phyloP scores from a whole-genome alignment of 495 filamentous ascomycete species.

The Copromyces sp. region DNA sequence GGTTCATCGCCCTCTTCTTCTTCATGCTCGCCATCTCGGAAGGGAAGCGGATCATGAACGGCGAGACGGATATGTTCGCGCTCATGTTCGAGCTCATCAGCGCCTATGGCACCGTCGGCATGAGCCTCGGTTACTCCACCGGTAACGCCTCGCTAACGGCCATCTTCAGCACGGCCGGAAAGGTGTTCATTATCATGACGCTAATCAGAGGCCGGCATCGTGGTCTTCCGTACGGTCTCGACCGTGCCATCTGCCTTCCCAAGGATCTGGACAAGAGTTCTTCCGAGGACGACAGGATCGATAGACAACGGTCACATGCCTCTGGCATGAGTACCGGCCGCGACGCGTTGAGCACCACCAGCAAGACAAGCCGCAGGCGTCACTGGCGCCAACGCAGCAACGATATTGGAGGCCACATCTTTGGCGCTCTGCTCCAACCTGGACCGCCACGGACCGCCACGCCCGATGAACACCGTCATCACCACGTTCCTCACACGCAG shows the following conservation, averaged over 20 bases:
- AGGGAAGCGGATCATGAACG: constrained; percentile 41
- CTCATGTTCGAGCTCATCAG: constrained; percentile 86
- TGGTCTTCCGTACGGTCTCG: constrained; percentile 83
- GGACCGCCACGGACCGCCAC: constrained; percentile 20
- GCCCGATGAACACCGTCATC: not conserved
- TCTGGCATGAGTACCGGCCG: constrained; percentile 26
- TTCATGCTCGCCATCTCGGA: constrained; percentile 85
- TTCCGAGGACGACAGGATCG: constrained; percentile 46
- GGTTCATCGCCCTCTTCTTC: constrained; percentile 83
- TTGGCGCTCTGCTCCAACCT: constrained; percentile 29
- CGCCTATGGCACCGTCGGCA: constrained; percentile 89
- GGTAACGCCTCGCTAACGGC: constrained; percentile 69
- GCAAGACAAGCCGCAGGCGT: constrained; percentile 13
- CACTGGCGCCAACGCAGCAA: constrained; percentile 19
- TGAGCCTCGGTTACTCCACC: constrained; percentile 70
- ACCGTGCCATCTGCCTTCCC: constrained; percentile 79
- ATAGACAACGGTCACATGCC: constrained; percentile 44
- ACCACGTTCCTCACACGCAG: constrained; percentile 6
- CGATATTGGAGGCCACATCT: constrained; percentile 13
- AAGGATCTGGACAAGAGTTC: constrained; percentile 72
- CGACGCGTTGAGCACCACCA: constrained; percentile 3
- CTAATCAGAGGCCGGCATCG: constrained; percentile 86
- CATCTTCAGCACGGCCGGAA: constrained; percentile 71
- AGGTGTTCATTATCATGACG: constrained; percentile 89
- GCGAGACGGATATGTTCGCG: constrained; percentile 55